These are phyloP conservation scores for Dionaea muscipula DNA, from an alignment of 179 eudicot genomes.

Conservation along the genomic window DNA sequence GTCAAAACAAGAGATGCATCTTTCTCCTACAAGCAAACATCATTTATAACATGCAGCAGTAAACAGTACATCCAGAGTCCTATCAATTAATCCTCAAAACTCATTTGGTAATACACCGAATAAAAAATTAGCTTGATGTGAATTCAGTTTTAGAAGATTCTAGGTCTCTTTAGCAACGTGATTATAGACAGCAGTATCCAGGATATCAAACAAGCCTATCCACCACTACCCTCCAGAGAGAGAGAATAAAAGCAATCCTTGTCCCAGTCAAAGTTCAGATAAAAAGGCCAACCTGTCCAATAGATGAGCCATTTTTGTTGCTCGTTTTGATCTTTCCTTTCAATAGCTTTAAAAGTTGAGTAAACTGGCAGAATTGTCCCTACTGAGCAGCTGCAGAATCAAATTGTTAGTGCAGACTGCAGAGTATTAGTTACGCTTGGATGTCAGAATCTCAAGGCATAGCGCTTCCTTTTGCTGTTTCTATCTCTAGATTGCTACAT, in stretches of 20 bases:
- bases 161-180: too few relatives aligned
- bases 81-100: too few relatives aligned
- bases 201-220: too few relatives aligned
- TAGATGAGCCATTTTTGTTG: constrained; percentile 2
- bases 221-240: too few relatives aligned
- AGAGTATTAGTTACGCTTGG: too few relatives aligned
- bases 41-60: background rate
- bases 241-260: background rate
- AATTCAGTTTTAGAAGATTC: too few relatives aligned
- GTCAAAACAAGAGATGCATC: background rate
- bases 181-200: too few relatives aligned
- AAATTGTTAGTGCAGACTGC: background rate
- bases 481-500: too few relatives aligned
- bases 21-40: background rate
- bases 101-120: too few relatives aligned
- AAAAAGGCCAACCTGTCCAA: background rate
- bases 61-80: background rate
- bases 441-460: too few relatives aligned
- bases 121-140: too few relatives aligned
- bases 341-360: constrained; percentile 5
- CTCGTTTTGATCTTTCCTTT: constrained; percentile 5
- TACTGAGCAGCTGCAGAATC: constrained; percentile 1
- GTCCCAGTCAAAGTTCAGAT: background rate
- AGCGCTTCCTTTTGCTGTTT: too few relatives aligned
- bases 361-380: constrained; percentile 5